phyloP scores from a whole-genome alignment of 2,329 filamentous ascomycete genomes.

The Pestalotiopsis fici region DNA sequence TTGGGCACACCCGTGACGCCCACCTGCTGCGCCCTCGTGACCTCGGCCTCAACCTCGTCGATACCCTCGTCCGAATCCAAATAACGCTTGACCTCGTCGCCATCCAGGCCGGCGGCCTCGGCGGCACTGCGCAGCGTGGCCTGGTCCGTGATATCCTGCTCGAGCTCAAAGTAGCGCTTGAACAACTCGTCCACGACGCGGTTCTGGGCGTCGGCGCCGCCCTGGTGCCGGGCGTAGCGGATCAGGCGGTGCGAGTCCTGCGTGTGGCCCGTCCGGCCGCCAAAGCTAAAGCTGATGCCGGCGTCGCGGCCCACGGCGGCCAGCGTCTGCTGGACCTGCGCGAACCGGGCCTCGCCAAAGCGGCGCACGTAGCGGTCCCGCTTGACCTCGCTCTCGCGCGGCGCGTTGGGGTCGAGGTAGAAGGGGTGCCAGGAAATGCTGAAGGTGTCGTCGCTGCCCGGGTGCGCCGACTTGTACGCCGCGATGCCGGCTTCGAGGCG shows the following conservation, averaged over 20 bases:
- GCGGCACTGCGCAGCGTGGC: slow-evolving; percentile 54
- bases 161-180: slow-evolving; percentile 65
- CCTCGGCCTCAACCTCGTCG: slow-evolving; percentile 57
- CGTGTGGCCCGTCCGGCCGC: slow-evolving; percentile 64
- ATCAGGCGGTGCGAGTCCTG: slow-evolving; percentile 65
- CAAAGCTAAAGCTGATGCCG: slow-evolving; percentile 65
- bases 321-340: slow-evolving; percentile 53
- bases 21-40: slow-evolving; percentile 49
- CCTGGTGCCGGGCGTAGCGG: slow-evolving; percentile 31
- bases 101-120: slow-evolving; percentile 54
- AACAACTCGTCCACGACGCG: slow-evolving; percentile 65
- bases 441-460: slow-evolving; percentile 60
- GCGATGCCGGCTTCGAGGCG: slow-evolving; percentile 61
- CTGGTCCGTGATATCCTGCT: slow-evolving; percentile 62
- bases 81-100: slow-evolving; percentile 53
- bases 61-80: slow-evolving; percentile 56
- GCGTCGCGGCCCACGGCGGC: slow-evolving; percentile 49
- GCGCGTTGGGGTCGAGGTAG: slow-evolving; percentile 63
- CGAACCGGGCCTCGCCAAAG: slow-evolving; percentile 57
- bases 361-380: slow-evolving; percentile 49
- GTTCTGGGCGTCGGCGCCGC: slow-evolving; percentile 52
- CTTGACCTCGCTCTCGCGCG: slow-evolving; percentile 30
- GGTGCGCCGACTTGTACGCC: slow-evolving; percentile 52
- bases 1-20: slow-evolving; percentile 70
- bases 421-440: slow-evolving; percentile 64